Conservation (phyloP, 768 basidiomycete species). For the Leucocoprinus sp. region DNA sequence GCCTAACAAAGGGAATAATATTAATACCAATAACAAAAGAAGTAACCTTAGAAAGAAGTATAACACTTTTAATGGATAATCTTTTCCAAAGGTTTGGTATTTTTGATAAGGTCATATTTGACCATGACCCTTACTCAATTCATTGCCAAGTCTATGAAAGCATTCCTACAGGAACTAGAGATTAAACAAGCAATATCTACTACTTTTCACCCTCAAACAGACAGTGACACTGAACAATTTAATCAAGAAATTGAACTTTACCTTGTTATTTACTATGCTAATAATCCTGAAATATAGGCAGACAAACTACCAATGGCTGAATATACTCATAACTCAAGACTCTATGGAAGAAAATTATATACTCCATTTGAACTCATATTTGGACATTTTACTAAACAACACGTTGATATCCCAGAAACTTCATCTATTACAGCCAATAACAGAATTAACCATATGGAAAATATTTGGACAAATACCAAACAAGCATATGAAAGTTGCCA, state of each 20-base stretch:
- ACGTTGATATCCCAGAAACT: constrained; percentile 9
- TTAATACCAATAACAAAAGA: not conserved
- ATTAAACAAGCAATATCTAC: no score
- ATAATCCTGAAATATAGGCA: constrained; percentile 14
- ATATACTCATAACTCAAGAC: constrained; percentile 15
- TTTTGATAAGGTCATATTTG: no score
- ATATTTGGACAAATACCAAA: constrained; percentile 13
- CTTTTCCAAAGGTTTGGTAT: no score
- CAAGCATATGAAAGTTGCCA: constrained; percentile 15
- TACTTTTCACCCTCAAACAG: constrained; percentile 13
- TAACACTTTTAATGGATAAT: no score
- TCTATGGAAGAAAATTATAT: constrained; percentile 10
- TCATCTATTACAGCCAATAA: not conserved
- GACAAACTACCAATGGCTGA: constrained; percentile 9
- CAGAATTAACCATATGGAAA: not conserved
- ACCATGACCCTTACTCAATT: no score
- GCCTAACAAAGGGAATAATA: constrained; percentile 2
- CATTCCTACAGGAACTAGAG: no score
- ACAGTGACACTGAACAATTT: constrained; percentile 15
- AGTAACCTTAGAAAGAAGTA: not conserved
- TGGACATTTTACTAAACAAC: constrained; percentile 6
- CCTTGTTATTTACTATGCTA: constrained; percentile 14
- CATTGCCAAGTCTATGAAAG: no score
- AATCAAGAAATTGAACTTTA: constrained; percentile 19
- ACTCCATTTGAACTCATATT: constrained; percentile 18